Base-by-base conservation (phyloP, 2,329 filamentous ascomycete species). In the Trichoderma aggressivum region DNA sequence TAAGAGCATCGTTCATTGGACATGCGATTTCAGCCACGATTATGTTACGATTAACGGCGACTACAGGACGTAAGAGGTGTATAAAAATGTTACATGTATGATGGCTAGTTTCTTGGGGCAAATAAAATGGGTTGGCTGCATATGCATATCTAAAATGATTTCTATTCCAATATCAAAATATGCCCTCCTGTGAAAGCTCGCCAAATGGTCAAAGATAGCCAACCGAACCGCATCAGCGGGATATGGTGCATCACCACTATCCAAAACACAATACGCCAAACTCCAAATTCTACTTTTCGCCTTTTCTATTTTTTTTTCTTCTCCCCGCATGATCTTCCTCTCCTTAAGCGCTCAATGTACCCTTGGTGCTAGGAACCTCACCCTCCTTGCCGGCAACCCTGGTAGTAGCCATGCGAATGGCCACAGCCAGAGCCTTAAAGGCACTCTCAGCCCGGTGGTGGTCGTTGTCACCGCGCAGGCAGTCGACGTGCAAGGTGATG, bases 401-500 rank as follows among this genome's bases (percentile, higher is more conserved):
- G 64, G 88, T 87, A 62, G 91, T 95, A 11, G 96, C 96, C 81
- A 88, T 88, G 76, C 91, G 87, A 70, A 97, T 87, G 8, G 96
- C 96, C 58, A 98, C 90, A 0, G 96, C 96, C 75, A 98, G 82
- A 60, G 96, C 96, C 88, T 99, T 99, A 83, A 99, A 98, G 18
- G 95, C 96, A 80, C 92, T 96, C 88, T 98, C 96, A 11, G 96
- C 94, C 71, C 94, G 87, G 84, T 98, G 96, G 82, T 98, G 96
- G 83, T 98, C 96, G 82, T 98, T 99, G 73, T 92, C 89, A 66
- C 96, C 96, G 74, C 94, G 89, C 70, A 97, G 83, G 82, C 93
- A 97, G 83, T 98, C 94, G 72, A 99, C 93, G 84, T 99, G 96
- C 79, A 98, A 84, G n/a, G 96, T 99, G 67, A 98, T 87, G 30